These are phyloP conservation scores for Pachyrhizus erosus DNA, from an alignment of 306 rosid genomes.

Conservation along the genomic window DNA sequence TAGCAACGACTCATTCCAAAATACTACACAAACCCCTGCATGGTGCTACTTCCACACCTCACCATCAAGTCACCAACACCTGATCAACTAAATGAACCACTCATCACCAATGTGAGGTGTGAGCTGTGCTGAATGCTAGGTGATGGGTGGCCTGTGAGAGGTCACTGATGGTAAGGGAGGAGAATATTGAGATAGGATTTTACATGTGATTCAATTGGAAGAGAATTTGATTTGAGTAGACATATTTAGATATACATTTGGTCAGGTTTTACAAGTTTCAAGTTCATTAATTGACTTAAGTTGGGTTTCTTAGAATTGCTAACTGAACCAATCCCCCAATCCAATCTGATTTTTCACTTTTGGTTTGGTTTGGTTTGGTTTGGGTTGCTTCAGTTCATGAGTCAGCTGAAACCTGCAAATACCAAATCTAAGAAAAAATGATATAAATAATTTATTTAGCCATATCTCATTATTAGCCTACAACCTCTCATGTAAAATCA, in stretches of 20 bases:
- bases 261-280: not conserved
- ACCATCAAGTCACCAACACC: not conserved
- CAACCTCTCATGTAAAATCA: not conserved
- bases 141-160: not conserved
- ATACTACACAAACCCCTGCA: not conserved
- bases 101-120: not conserved
- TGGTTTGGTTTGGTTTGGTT: not conserved
- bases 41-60: not conserved
- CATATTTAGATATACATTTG: not conserved
- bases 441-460: not conserved
- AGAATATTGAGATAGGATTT: not conserved
- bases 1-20: not conserved
- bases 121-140: not conserved
- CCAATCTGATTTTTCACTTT: not conserved
- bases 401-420: not conserved
- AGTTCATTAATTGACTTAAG: not conserved
- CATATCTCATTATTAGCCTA: constrained; percentile 5
- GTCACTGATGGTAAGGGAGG: not conserved
- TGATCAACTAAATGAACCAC: not conserved
- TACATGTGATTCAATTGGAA: not conserved
- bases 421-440: constrained; percentile 20
- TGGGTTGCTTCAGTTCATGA: not conserved
- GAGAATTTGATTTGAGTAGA: not conserved
- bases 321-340: not conserved
- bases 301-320: not conserved